Percentiles rank a stretch among this genome's conserved stretches.
Conservation (phyloP, 2,329 filamentous ascomycete species). For the Fusarium albosuccineum region DNA sequence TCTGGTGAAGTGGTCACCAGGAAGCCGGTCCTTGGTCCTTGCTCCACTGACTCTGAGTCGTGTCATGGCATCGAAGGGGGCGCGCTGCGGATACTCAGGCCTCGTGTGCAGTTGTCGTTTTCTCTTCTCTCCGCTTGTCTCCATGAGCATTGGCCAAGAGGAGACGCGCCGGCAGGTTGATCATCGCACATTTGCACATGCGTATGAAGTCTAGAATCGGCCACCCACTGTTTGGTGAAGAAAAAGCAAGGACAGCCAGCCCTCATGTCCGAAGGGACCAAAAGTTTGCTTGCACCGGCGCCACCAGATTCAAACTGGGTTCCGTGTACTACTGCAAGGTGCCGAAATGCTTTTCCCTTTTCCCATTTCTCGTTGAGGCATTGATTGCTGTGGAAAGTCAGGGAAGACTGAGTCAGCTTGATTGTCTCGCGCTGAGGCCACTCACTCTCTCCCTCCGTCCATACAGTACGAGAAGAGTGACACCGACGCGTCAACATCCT, state of each 20-base stretch:
- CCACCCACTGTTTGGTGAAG: slow-evolving; percentile 20
- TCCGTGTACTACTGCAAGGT: slow-evolving; percentile 21
- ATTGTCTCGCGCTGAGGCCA: slow-evolving; percentile 11
- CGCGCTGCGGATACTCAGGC: slow-evolving; percentile 34
- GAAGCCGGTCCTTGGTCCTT: slow-evolving; percentile 17
- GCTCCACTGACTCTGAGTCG: slow-evolving; percentile 18
- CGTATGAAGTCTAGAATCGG: slow-evolving; percentile 20
- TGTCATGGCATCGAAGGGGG: slow-evolving; percentile 22
- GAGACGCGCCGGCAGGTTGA: neutral
- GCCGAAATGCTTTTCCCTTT: slow-evolving; percentile 14
- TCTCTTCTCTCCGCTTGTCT: slow-evolving; percentile 41
- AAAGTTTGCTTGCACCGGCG: slow-evolving; percentile 16
- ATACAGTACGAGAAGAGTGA: slow-evolving; percentile 22
- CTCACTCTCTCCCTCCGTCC: slow-evolving; percentile 5
- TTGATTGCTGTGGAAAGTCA: slow-evolving; percentile 20
- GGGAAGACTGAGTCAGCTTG: slow-evolving; percentile 11
- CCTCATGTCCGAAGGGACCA: slow-evolving; percentile 16
- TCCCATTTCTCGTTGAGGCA: slow-evolving; percentile 5
- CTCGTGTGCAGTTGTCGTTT: slow-evolving; percentile 32
- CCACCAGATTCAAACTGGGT: slow-evolving; percentile 11
- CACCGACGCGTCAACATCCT: slow-evolving; percentile 28
- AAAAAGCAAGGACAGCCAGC: slow-evolving; percentile 31
- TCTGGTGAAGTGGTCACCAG: slow-evolving; percentile 12
- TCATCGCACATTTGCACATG: slow-evolving; percentile 16
- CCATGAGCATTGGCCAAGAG: slow-evolving; percentile 16